phyloP scores from a whole-genome alignment of 1,139 yeast species.

The Hyphopichia buzzinii region DNA sequence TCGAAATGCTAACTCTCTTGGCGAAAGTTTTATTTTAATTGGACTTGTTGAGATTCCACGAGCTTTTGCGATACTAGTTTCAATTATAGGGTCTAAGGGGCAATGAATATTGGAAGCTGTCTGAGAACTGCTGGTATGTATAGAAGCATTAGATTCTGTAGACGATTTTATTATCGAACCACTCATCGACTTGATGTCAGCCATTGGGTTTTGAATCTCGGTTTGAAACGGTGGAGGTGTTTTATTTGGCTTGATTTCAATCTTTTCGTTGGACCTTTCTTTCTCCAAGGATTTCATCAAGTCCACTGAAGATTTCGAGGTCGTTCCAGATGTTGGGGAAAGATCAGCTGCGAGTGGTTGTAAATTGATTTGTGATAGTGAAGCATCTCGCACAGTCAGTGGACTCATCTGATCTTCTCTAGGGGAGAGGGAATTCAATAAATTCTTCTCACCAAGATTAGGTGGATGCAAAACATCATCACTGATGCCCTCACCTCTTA shows the following conservation, averaged over 20 bases:
- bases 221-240: background rate
- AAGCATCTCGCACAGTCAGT: too few relatives aligned
- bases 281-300: slow-evolving; percentile 1
- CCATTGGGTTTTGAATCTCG: slow-evolving; percentile 2
- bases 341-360: background rate
- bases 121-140: background rate
- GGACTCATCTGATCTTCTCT: background rate
- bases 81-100: slow-evolving; percentile 1
- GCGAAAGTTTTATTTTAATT: background rate
- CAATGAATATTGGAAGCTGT: background rate
- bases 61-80: background rate
- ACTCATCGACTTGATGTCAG: slow-evolving; percentile 24
- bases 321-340: background rate
- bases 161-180: slow-evolving; percentile 16
- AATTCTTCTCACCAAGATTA: background rate
- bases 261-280: background rate
- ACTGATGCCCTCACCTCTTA: background rate
- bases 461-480: background rate
- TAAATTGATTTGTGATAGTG: background rate
- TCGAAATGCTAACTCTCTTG: background rate
- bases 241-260: background rate
- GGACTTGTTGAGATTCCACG: slow-evolving; percentile 1
- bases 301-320: slow-evolving; percentile 1
- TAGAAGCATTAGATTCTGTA: slow-evolving; percentile 6
- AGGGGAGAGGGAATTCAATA: background rate